Conservation (phyloP, 768 basidiomycete species). For the Boletus tylopilopsis region DNA sequence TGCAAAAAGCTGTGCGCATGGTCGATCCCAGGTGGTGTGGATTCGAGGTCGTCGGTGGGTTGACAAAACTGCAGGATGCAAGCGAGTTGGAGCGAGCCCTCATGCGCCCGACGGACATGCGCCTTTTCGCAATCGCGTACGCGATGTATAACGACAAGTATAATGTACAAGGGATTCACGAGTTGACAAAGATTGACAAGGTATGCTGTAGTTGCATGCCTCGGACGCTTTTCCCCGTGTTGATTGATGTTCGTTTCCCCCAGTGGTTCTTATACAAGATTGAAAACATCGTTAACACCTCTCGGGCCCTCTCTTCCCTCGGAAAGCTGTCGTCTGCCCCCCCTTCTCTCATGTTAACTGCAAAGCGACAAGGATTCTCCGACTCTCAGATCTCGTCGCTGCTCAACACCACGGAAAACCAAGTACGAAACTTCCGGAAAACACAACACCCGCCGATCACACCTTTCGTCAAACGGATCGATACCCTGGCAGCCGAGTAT, state of each 20-base stretch:
- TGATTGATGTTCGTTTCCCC: neutral
- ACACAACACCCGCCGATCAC: slow-evolving; percentile 66
- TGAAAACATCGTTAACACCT: slow-evolving; percentile 94
- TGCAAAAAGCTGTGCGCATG: slow-evolving; percentile 98
- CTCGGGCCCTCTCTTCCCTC: slow-evolving; percentile 65
- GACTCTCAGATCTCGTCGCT: slow-evolving; percentile 90
- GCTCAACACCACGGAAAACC: slow-evolving; percentile 65
- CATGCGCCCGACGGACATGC: slow-evolving; percentile 86
- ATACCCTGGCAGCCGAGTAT: slow-evolving; percentile 97
- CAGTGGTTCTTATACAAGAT: slow-evolving; percentile 99
- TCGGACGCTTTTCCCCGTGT: neutral
- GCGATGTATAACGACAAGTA: slow-evolving; percentile 95
- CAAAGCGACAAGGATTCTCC: slow-evolving; percentile 95
- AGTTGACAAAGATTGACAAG: slow-evolving; percentile 98
- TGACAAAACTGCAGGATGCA: slow-evolving; percentile 74
- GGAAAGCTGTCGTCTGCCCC: slow-evolving; percentile 67
- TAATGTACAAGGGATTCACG: slow-evolving; percentile 84
- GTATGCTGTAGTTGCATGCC: slow-evolving; percentile 30
- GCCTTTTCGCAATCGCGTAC: slow-evolving; percentile 95
- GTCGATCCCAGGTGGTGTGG: slow-evolving; percentile 96
- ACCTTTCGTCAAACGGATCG: slow-evolving; percentile 98
- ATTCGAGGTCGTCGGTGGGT: slow-evolving; percentile 91
- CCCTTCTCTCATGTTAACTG: slow-evolving; percentile 74
- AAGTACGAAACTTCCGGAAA: slow-evolving; percentile 84
- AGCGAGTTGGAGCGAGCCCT: slow-evolving; percentile 70